Evolutionary conservation across 495 filamentous ascomycete species (phyloP).

Genomic region (Penicillium soppii): DNA sequence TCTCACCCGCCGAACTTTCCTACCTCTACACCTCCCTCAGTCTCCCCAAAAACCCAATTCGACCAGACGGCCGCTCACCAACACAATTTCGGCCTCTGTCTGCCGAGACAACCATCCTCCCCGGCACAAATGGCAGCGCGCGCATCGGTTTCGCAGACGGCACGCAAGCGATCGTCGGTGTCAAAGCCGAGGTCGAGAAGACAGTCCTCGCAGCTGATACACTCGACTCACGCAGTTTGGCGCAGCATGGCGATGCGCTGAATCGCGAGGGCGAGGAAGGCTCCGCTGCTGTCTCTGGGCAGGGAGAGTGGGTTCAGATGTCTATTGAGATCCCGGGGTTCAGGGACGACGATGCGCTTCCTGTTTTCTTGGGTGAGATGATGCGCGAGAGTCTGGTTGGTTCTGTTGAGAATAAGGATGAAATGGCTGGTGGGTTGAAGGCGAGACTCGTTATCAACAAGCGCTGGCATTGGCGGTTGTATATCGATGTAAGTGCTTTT

Average conservation of each 20-base stretch:
- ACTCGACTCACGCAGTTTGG: conserved; percentile 27
- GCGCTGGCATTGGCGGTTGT: conserved; percentile 93
- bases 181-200: conserved; percentile 89
- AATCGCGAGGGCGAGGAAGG: conserved; percentile 28
- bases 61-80: conserved; percentile 79
- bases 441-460: conserved; percentile 76
- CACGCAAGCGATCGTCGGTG: conserved; percentile 89
- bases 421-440: conserved; percentile 62
- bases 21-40: conserved; percentile 90
- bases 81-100: conserved; percentile 87
- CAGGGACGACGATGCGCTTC: conserved; percentile 86
- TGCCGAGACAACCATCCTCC: conserved; percentile 87
- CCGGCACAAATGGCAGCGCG: conserved; percentile 86
- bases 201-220: conserved; percentile 42
- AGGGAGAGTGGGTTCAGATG: conserved; percentile 73
- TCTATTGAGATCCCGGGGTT: conserved; percentile 82
- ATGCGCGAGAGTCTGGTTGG: conserved; percentile 85
- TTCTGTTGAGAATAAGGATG: conserved; percentile 20
- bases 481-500: conserved; percentile 74
- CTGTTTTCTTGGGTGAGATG: conserved; percentile 83
- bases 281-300: conserved; percentile 36
- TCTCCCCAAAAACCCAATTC: conserved; percentile 71
- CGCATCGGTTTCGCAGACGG: conserved; percentile 93
- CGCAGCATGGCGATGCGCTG: conserved; percentile 24
- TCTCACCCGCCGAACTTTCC: conserved; percentile 94